A percentile compares a stretch with the other conserved stretches of the same genome.
Conservation (phyloP, 2,329 filamentous ascomycete species). For the Pezicula radicicola region DNA sequence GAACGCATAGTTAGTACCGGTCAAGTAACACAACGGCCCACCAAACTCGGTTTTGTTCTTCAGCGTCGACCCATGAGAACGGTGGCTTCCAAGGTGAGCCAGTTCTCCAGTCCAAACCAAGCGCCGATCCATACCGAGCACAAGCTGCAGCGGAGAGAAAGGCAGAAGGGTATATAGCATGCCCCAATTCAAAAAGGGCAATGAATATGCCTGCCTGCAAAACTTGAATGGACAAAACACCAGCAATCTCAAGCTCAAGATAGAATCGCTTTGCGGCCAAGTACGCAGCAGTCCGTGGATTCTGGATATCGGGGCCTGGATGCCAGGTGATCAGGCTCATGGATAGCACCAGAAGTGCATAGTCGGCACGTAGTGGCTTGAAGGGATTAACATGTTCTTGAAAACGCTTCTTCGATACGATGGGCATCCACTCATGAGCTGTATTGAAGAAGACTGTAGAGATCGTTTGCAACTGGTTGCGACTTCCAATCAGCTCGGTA, state of each 20-base stretch:
- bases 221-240: slow-evolving; percentile 36
- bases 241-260: slow-evolving; percentile 34
- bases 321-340: slow-evolving; percentile 37
- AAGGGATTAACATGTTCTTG: slow-evolving; percentile 28
- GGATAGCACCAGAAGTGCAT: slow-evolving; percentile 38
- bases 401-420: slow-evolving; percentile 46
- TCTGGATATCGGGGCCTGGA: slow-evolving; percentile 20
- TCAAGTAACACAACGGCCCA: slow-evolving; percentile 44
- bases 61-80: slow-evolving; percentile 40
- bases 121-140: slow-evolving; percentile 36
- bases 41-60: slow-evolving; percentile 41
- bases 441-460: slow-evolving; percentile 33
- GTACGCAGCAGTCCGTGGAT: slow-evolving; percentile 32
- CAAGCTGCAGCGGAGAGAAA: slow-evolving; percentile 39
- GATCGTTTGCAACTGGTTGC: neutral
- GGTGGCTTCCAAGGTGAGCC: slow-evolving; percentile 10
- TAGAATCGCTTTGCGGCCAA: slow-evolving; percentile 35
- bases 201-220: slow-evolving; percentile 41
- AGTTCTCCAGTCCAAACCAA: slow-evolving; percentile 31
- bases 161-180: slow-evolving; percentile 43
- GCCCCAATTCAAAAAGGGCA: slow-evolving; percentile 40
- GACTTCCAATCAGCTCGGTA: slow-evolving; percentile 3
- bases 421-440: slow-evolving; percentile 39
- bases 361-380: slow-evolving; percentile 37
- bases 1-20: slow-evolving; percentile 18